Evolutionary conservation across 176 grass and related monocot genomes (phyloP).

Genomic region (Aegilops umbellulata): DNA sequence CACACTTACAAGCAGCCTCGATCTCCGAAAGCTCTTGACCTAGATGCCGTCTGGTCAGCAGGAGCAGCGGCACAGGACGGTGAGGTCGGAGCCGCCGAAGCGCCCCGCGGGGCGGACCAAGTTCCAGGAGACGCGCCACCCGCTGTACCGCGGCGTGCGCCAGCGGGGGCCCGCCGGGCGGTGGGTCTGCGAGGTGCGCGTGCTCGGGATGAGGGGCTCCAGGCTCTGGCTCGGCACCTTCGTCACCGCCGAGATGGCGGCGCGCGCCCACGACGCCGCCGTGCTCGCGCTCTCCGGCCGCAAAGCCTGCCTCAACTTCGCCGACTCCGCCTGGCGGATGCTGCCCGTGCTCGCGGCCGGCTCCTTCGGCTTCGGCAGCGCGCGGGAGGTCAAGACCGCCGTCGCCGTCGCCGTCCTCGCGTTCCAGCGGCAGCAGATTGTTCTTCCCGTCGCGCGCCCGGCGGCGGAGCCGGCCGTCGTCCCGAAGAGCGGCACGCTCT

Average conservation of each 20-base stretch:
- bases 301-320: conserved; percentile 62
- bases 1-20: background rate
- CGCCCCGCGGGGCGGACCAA: conserved; percentile 62
- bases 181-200: conserved; percentile 78
- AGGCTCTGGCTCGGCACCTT: conserved; percentile 83
- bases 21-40: too few species aligned
- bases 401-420: conserved; percentile 36
- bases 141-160: conserved; percentile 64
- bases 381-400: conserved; percentile 28
- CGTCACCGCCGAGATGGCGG: conserved; percentile 55
- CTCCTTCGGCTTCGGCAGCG: background rate
- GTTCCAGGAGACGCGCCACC: conserved; percentile 76
- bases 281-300: conserved; percentile 38
- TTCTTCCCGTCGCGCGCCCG: too few species aligned
- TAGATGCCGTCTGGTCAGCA: background rate
- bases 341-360: background rate
- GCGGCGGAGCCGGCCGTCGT: too few species aligned
- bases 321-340: conserved; percentile 44
- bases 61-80: conserved; percentile 18
- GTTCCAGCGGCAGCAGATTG: background rate
- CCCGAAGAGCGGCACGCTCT: too few species aligned
- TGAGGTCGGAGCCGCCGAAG: conserved; percentile 67
- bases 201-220: conserved; percentile 5
- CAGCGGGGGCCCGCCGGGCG: conserved; percentile 22
- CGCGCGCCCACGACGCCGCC: conserved; percentile 70